Percentiles rank a stretch among this genome's conserved stretches.
Conservation (phyloP, 805 yeast genomes). For the Candida bentonensis region DNA sequence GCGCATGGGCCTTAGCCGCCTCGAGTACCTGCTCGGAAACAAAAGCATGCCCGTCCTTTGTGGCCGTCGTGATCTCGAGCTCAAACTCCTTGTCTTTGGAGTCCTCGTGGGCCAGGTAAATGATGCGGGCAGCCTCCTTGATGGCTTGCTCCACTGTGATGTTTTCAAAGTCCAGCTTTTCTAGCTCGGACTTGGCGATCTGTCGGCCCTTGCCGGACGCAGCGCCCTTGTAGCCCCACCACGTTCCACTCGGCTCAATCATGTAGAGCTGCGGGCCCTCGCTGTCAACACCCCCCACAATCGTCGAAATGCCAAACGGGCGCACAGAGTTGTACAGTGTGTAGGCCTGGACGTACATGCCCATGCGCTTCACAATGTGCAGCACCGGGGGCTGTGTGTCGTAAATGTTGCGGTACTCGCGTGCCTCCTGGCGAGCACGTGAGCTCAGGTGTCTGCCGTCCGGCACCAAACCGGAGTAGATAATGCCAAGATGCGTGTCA, state of each 20-base stretch:
- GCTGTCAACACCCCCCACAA: constrained; percentile 85
- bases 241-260: constrained; percentile 95
- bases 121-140: constrained; percentile 85
- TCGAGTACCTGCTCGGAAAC: constrained; percentile 69
- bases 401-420: constrained; percentile 60
- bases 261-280: constrained; percentile 86
- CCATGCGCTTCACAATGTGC: constrained; percentile 73
- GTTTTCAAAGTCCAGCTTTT: constrained; percentile 63
- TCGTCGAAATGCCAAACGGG: constrained; percentile 90
- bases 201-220: constrained; percentile 99
- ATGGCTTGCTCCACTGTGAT: constrained; percentile 71
- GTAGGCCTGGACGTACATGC: constrained; percentile 86
- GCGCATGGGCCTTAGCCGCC: constrained; percentile 70
- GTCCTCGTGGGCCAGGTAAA: constrained; percentile 91
- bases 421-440: constrained; percentile 87
- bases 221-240: constrained; percentile 96
- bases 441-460: constrained; percentile 91
- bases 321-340: constrained; percentile 94
- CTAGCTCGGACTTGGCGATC: constrained; percentile 92
- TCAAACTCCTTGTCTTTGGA: constrained; percentile 96
- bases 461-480: constrained; percentile 88
- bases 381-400: constrained; percentile 67
- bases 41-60: constrained; percentile 62
- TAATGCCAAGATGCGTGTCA: constrained; percentile 88
- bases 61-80: constrained; percentile 84